phyloP scores from a whole-genome alignment of 495 filamentous ascomycete species.

The Choiromyces venosus region DNA sequence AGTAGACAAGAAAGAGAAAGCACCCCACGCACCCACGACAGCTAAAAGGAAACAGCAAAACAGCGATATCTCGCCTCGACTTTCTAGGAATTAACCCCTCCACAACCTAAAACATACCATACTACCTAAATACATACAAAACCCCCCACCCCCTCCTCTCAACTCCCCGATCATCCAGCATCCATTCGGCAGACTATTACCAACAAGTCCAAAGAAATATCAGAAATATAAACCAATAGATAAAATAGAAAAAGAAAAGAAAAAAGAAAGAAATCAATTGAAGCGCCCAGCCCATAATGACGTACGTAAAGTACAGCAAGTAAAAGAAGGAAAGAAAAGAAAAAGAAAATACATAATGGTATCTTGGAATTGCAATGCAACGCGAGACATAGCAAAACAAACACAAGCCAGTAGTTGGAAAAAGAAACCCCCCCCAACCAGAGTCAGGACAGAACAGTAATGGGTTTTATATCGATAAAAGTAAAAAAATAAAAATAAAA shows the following conservation, averaged over 20 bases:
- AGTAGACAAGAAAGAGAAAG: too few relatives aligned
- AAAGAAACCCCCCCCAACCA: too few relatives aligned
- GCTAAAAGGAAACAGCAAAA: too few relatives aligned
- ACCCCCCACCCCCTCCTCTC: too few relatives aligned
- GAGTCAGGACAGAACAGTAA: too few relatives aligned
- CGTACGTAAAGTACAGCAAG: neutral
- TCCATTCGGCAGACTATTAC: neutral
- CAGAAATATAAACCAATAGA: neutral
- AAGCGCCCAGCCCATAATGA: constrained; percentile 16
- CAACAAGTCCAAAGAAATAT: constrained; percentile 6
- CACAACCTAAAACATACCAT: neutral
- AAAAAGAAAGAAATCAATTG: constrained; percentile 11
- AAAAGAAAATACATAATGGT: neutral
- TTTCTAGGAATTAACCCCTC: neutral
- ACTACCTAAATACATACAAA: neutral
- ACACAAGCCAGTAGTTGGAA: constrained; percentile 1
- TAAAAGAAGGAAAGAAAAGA: neutral
- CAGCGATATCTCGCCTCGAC: neutral
- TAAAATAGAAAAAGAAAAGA: constrained; percentile 1
- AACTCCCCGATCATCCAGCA: too few relatives aligned
- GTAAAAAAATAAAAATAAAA: constrained; percentile 17
- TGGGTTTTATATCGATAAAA: neutral
- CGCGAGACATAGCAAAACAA: neutral
- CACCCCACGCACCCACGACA: too few relatives aligned
- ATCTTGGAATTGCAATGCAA: neutral